A percentile compares a stretch with the other conserved stretches of the same genome.
phyloP scores from a whole-genome alignment of 805 yeast genomes.

The Geotrichum ghanense region DNA sequence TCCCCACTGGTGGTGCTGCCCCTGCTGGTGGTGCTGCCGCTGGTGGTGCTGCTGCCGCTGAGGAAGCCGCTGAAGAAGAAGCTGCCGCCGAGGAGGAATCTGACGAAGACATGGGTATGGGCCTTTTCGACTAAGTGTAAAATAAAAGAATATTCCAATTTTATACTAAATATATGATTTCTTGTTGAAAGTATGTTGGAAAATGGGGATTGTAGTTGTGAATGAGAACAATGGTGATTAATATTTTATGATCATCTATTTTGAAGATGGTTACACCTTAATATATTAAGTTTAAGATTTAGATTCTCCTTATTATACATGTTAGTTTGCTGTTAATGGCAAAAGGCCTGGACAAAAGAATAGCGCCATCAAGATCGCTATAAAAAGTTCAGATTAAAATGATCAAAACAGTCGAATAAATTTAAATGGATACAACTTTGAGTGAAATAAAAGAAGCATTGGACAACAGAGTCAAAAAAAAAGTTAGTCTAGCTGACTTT shows the following conservation, averaged over 20 bases:
- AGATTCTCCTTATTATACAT: background rate
- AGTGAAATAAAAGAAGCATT: too few species aligned
- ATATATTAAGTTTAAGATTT: background rate
- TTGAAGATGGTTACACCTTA: background rate
- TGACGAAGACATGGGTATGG: conserved; percentile 46
- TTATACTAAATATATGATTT: background rate
- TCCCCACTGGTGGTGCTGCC: conserved; percentile 97
- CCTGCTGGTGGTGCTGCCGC: conserved; percentile 63
- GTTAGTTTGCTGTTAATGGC: too few species aligned
- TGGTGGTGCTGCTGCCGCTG: conserved; percentile 59
- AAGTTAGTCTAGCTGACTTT: too few species aligned
- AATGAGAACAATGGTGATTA: background rate
- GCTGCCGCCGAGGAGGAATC: conserved; percentile 51
- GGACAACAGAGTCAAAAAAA: too few species aligned
- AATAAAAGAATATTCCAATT: conserved; percentile 1
- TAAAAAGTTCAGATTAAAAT: too few species aligned
- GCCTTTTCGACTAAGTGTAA: conserved; percentile 84
- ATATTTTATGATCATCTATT: background rate
- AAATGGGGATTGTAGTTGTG: background rate
- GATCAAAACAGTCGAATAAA: too few species aligned
- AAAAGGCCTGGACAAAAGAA: too few species aligned
- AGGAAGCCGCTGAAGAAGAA: conserved; percentile 61
- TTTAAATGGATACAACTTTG: too few species aligned
- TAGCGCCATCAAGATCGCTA: too few species aligned
- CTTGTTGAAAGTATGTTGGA: background rate